Evolutionary conservation across 1,284 basidiomycete species (phyloP).

Genomic region (Ustilago trichophora): DNA sequence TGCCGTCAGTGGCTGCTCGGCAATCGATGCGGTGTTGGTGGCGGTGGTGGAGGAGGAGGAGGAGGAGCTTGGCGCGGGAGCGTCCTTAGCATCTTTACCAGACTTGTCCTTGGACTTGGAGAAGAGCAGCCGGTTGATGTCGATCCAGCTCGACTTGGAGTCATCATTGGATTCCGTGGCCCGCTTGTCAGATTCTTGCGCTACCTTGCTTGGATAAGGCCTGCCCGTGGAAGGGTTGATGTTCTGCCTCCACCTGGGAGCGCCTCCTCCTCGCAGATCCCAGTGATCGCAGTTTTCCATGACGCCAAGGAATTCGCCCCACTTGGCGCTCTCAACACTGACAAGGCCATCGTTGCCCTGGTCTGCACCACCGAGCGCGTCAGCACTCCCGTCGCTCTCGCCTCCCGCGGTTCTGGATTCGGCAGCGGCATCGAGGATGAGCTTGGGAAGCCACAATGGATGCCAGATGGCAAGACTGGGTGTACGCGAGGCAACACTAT

Average conservation of each 20-base stretch:
- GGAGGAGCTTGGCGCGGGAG: too few relatives aligned
- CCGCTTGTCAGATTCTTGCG: constrained; percentile 19
- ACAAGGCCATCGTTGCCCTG: constrained; percentile 97
- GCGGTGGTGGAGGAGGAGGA: not conserved
- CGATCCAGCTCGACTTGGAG: constrained; percentile 46
- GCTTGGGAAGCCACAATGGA: constrained; percentile 95
- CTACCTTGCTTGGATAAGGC: constrained; percentile 33
- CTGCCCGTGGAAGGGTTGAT: constrained; percentile 60
- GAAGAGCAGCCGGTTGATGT: constrained; percentile 57
- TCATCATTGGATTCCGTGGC: constrained; percentile 1
- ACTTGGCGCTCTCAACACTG: constrained; percentile 71
- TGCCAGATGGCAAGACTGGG: constrained; percentile 82
- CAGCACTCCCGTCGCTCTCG: constrained; percentile 62
- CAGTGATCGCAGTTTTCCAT: constrained; percentile 95
- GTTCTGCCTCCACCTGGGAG: constrained; percentile 61
- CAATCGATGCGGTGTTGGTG: not conserved
- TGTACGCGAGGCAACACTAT: constrained; percentile 83
- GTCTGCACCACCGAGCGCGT: constrained; percentile 68
- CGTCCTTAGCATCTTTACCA: not conserved
- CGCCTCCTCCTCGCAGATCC: constrained; percentile 86
- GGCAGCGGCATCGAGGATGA: constrained; percentile 80
- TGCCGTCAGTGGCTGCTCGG: constrained; percentile 7
- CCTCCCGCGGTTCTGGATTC: constrained; percentile 61
- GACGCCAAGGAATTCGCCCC: constrained; percentile 75
- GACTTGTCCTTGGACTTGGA: constrained; percentile 21